phyloP scores from a whole-genome alignment of 352 stramenopile species.

The Phytophthora fragariaefolia region DNA sequence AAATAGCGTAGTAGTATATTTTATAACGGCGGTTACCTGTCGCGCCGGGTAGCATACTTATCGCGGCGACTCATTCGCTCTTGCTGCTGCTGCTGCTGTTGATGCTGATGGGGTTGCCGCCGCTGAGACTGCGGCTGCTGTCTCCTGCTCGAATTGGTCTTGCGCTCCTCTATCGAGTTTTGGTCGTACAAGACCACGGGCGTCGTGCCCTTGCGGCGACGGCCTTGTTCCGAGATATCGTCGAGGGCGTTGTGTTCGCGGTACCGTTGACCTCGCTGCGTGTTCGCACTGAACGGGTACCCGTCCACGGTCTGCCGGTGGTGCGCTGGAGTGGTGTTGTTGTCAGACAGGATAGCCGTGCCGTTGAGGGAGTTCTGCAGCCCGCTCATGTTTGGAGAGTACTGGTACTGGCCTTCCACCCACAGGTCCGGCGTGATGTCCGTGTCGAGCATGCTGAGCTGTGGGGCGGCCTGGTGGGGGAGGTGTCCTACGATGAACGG shows the following conservation, averaged over 20 bases:
- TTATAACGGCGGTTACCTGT: constrained; percentile 21
- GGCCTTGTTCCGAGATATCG: constrained; percentile 34
- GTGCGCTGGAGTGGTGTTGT: constrained; percentile 36
- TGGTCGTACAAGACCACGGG: constrained; percentile 47
- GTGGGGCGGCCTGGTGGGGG: constrained; percentile 28
- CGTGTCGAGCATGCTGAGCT: constrained; percentile 39
- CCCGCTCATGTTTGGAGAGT: constrained; percentile 41
- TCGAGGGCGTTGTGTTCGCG: constrained; percentile 22
- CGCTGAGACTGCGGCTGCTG: constrained; percentile 8
- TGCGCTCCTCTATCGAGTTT: constrained; percentile 28
- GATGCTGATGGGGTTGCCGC: constrained; percentile 7
- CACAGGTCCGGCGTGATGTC: constrained; percentile 42
- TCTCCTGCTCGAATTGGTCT: constrained; percentile 33
- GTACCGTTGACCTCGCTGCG: constrained; percentile 14
- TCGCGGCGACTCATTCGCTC: constrained; percentile 23
- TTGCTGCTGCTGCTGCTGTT: constrained; percentile 15
- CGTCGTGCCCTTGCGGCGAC: constrained; percentile 30
- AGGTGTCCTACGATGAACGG: constrained; percentile 39
- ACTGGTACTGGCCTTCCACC: constrained; percentile 42
- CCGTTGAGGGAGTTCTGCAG: constrained; percentile 38
- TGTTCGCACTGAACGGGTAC: constrained; percentile 27
- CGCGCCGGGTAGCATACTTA: constrained; percentile 28
- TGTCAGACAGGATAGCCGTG: constrained; percentile 49
- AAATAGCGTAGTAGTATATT: constrained; percentile 2
- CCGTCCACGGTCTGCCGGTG: constrained; percentile 42